These are phyloP conservation scores for Clohesyomyces aquaticus DNA, from an alignment of 495 filamentous ascomycete genomes.

Conservation along the genomic window DNA sequence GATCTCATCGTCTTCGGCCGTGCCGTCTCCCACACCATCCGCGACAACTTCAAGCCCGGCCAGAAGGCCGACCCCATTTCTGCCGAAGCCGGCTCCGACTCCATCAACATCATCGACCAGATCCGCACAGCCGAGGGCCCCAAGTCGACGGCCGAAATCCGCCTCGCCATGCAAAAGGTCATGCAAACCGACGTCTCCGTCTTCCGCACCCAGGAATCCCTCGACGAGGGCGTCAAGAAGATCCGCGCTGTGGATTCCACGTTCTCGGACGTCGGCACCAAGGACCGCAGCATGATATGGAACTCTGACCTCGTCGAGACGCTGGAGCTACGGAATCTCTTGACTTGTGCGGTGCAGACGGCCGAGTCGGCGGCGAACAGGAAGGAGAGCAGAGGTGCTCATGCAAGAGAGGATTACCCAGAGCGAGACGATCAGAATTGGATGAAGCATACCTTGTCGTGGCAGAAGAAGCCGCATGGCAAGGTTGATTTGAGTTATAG, in stretches of 20 bases:
- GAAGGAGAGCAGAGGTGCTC: slow-evolving; percentile 92
- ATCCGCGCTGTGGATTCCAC: slow-evolving; percentile 79
- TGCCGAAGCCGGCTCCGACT: slow-evolving; percentile 82
- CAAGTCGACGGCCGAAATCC: slow-evolving; percentile 83
- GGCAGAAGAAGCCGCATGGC: slow-evolving; percentile 71
- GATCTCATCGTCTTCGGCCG: slow-evolving; percentile 97
- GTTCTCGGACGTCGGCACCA: slow-evolving; percentile 83
- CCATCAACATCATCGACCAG: slow-evolving; percentile 83
- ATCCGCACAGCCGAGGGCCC: slow-evolving; percentile 81
- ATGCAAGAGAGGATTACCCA: slow-evolving; percentile 93
- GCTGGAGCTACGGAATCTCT: slow-evolving; percentile 85
- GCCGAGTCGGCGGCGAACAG: slow-evolving; percentile 81
- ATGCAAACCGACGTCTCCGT: slow-evolving; percentile 98
- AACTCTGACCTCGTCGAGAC: slow-evolving; percentile 97
- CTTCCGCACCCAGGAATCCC: slow-evolving; percentile 90
- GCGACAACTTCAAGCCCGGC: slow-evolving; percentile 83
- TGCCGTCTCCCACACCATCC: slow-evolving; percentile 93
- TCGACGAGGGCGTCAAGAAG: slow-evolving; percentile 82
- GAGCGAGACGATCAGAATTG: slow-evolving; percentile 91
- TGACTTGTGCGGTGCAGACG: slow-evolving; percentile 96
- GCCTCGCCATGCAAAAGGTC: slow-evolving; percentile 91
- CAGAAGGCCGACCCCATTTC: slow-evolving; percentile 72
- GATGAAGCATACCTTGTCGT: slow-evolving; percentile 98
- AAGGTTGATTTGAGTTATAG: slow-evolving; percentile 48
- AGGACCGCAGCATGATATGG: slow-evolving; percentile 99